These are phyloP conservation scores for Ceratocystis eucalypticola DNA, from an alignment of 2,329 filamentous ascomycete genomes.

Conservation along the genomic window DNA sequence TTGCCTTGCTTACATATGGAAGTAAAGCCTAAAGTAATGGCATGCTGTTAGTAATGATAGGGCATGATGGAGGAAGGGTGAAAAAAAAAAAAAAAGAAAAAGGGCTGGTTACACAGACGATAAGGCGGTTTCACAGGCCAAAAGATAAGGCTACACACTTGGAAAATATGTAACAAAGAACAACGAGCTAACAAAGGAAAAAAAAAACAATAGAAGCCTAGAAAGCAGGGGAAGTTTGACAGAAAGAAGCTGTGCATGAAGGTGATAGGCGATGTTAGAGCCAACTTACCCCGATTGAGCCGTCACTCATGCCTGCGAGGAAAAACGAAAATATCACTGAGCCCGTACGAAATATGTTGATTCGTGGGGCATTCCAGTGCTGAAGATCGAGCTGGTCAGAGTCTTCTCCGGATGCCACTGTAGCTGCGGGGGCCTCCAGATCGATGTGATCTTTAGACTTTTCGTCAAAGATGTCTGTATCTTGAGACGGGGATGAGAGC, in stretches of 20 bases:
- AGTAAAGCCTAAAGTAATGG: conserved; percentile 32
- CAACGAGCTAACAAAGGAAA: background rate
- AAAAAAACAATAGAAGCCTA: background rate
- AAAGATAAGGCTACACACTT: no score
- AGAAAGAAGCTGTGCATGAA: no score
- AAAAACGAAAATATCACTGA: conserved; percentile 49
- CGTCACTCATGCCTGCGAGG: conserved; percentile 57
- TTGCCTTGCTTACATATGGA: conserved; percentile 29
- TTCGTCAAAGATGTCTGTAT: conserved; percentile 8
- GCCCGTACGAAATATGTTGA: conserved; percentile 45
- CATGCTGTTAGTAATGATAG: conserved; percentile 5
- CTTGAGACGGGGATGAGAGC: conserved; percentile 1
- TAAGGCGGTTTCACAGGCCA: no score
- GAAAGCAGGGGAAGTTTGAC: no score
- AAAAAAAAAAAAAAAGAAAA: background rate
- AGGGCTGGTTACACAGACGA: background rate
- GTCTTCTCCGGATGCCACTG: conserved; percentile 8
- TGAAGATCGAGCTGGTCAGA: conserved; percentile 27
- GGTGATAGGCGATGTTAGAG: background rate
- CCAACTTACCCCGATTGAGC: conserved; percentile 43
- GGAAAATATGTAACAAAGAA: no score
- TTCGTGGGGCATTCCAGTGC: conserved; percentile 49
- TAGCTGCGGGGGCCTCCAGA: background rate
- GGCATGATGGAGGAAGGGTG: background rate
- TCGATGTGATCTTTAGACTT: conserved; percentile 1